phyloP scores from a whole-genome alignment of 345 rosid genomes.

The Salix koriyanagi region DNA sequence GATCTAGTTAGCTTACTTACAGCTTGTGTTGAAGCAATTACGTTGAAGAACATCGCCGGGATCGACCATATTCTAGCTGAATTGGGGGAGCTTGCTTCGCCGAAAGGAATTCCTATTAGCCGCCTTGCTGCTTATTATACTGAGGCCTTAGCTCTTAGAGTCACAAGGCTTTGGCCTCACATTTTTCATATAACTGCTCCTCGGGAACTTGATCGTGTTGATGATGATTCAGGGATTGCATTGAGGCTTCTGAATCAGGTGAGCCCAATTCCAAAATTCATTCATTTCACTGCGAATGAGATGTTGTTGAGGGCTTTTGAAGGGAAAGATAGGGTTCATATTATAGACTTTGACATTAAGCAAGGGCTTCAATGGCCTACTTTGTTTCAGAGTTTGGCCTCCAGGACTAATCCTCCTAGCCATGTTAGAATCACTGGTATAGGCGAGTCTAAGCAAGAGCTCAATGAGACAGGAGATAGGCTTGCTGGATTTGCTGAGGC shows the following conservation, averaged over 20 bases:
- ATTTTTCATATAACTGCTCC: slow-evolving; percentile 74
- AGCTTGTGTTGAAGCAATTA: slow-evolving; percentile 81
- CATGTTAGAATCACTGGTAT: slow-evolving; percentile 87
- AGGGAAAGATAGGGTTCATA: slow-evolving; percentile 87
- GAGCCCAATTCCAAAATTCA: slow-evolving; percentile 81
- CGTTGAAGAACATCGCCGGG: slow-evolving; percentile 53
- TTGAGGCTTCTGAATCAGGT: slow-evolving; percentile 85
- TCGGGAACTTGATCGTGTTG: slow-evolving; percentile 66
- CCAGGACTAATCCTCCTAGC: slow-evolving; percentile 69
- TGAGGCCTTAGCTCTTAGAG: slow-evolving; percentile 80
- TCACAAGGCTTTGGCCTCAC: slow-evolving; percentile 85
- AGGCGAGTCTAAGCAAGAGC: slow-evolving; percentile 87
- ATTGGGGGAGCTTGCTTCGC: slow-evolving; percentile 82
- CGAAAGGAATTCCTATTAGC: slow-evolving; percentile 57
- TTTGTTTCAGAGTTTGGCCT: slow-evolving; percentile 86
- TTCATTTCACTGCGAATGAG: slow-evolving; percentile 92
- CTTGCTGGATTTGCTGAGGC: slow-evolving; percentile 78
- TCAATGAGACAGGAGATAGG: slow-evolving; percentile 88
- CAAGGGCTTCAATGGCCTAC: slow-evolving; percentile 99
- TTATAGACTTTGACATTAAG: slow-evolving; percentile 91
- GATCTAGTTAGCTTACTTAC: slow-evolving; percentile 74
- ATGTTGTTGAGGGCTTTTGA: slow-evolving; percentile 81
- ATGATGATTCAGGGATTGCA: slow-evolving; percentile 72
- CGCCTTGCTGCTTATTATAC: slow-evolving; percentile 73
- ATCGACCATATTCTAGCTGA: slow-evolving; percentile 63